These are phyloP conservation scores for Syncephalastrum contaminatum DNA, from an alignment of 371 early-diverging fungal species.

Conservation along the genomic window DNA sequence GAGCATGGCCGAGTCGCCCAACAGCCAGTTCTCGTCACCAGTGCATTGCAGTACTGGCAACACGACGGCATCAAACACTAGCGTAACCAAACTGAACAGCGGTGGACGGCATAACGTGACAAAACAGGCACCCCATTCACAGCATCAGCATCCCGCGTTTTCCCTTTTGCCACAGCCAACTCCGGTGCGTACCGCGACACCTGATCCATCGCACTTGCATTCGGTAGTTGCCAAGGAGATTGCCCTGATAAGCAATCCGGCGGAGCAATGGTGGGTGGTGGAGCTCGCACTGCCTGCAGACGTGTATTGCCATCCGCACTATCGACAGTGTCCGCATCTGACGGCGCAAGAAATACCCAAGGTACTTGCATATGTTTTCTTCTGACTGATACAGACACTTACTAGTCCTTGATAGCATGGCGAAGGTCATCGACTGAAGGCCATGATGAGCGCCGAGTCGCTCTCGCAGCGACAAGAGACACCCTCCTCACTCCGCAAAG, in stretches of 20 bases:
- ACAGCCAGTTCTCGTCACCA: conserved; percentile 6
- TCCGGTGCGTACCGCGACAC: too few relatives aligned
- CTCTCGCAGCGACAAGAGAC: neutral
- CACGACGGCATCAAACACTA: neutral
- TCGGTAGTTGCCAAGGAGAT: conserved; percentile 21
- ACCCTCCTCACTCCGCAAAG: conserved; percentile 1
- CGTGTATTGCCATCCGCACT: conserved; percentile 8
- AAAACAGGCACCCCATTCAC: too few relatives aligned
- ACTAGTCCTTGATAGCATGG: neutral
- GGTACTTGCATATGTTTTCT: too few relatives aligned
- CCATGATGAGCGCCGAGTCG: conserved; percentile 9
- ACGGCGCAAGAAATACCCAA: neutral
- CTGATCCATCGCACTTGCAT: conserved; percentile 4
- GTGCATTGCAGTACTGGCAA: conserved; percentile 5
- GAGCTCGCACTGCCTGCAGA: conserved; percentile 16
- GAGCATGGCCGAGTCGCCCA: conserved; percentile 1
- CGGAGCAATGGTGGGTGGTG: conserved; percentile 24
- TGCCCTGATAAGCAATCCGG: conserved; percentile 7
- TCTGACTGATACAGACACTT: too few relatives aligned
- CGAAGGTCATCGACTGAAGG: neutral
- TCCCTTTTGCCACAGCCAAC: too few relatives aligned
- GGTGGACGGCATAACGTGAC: neutral
- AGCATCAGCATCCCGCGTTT: too few relatives aligned
- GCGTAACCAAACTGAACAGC: neutral
- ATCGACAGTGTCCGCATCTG: conserved; percentile 4